Percentiles rank a stretch among this genome's conserved stretches.
These are phyloP conservation scores for Diaporthe citri DNA, from an alignment of 2,329 filamentous ascomycete genomes.

Conservation along the genomic window DNA sequence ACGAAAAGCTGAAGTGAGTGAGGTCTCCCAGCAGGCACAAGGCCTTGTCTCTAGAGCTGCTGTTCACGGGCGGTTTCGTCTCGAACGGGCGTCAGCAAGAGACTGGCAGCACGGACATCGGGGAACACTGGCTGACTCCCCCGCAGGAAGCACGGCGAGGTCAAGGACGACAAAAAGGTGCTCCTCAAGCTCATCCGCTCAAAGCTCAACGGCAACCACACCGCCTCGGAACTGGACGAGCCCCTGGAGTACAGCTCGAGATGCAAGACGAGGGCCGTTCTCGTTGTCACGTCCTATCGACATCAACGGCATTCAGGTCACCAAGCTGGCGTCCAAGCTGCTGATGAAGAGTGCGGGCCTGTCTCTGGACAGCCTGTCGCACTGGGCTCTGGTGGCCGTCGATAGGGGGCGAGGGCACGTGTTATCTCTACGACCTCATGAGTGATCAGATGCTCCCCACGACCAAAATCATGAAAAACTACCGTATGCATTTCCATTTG, in stretches of 20 bases:
- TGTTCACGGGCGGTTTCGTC: neutral
- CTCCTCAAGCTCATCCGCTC: slow-evolving; percentile 37
- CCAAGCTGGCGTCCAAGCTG: slow-evolving; percentile 37
- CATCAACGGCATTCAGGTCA: slow-evolving; percentile 38
- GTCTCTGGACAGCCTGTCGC: slow-evolving; percentile 38
- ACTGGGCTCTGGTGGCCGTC: slow-evolving; percentile 39
- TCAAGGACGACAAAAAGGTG: slow-evolving; percentile 40
- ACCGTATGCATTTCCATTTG: slow-evolving; percentile 22
- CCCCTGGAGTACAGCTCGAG: slow-evolving; percentile 35
- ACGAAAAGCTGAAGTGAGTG: slow-evolving; percentile 38
- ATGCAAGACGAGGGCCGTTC: slow-evolving; percentile 37
- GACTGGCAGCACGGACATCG: neutral
- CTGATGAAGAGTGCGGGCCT: slow-evolving; percentile 39
- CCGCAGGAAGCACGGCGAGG: slow-evolving; percentile 40
- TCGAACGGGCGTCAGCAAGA: neutral
- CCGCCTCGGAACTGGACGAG: slow-evolving; percentile 35
- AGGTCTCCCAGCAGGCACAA: too few species aligned
- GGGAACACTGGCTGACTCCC: slow-evolving; percentile 18
- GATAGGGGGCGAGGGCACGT: slow-evolving; percentile 33
- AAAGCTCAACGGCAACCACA: slow-evolving; percentile 37
- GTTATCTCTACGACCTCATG: slow-evolving; percentile 37
- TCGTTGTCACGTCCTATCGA: slow-evolving; percentile 39
- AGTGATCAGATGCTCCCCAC: slow-evolving; percentile 37
- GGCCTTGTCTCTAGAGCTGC: neutral
- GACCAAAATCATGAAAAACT: slow-evolving; percentile 42